Percentiles rank a stretch among this genome's conserved stretches.
Conservation (phyloP, 1,139 yeast species). For the Kodamaea fungicola region DNA sequence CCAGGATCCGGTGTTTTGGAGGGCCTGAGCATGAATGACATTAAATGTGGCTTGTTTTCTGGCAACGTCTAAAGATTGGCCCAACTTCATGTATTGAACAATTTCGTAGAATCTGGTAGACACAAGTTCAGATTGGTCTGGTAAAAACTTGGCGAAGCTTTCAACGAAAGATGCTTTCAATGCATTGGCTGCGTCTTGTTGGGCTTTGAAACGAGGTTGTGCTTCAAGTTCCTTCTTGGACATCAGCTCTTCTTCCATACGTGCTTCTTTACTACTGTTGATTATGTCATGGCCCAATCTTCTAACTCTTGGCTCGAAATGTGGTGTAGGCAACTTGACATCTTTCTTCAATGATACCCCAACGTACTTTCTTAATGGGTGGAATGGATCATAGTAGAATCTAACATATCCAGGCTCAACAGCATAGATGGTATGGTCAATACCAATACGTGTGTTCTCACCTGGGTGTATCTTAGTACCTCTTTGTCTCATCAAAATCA, state of each 20-base stretch:
- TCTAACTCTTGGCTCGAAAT: conserved; percentile 81
- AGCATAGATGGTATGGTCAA: conserved; percentile 91
- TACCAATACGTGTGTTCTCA: conserved; percentile 85
- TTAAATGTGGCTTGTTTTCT: conserved; percentile 53
- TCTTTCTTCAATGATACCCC: conserved; percentile 77
- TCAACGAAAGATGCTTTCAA: conserved; percentile 2
- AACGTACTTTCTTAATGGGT: conserved; percentile 84
- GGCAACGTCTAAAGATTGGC: conserved; percentile 49
- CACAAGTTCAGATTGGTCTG: conserved; percentile 35
- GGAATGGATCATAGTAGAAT: conserved; percentile 94
- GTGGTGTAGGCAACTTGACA: conserved; percentile 75
- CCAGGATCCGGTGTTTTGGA: conserved; percentile 37
- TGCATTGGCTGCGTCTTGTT: conserved; percentile 18
- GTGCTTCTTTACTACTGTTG: conserved; percentile 47
- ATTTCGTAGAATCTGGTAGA: conserved; percentile 51
- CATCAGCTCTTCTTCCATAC: conserved; percentile 53
- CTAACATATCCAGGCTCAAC: conserved; percentile 90
- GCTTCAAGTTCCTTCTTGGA: conserved; percentile 61
- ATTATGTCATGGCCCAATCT: conserved; percentile 73
- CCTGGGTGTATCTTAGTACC: conserved; percentile 98
- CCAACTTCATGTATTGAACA: conserved; percentile 21
- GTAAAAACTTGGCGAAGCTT: conserved; percentile 12
- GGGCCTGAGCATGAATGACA: conserved; percentile 44
- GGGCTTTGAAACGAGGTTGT: conserved; percentile 49
- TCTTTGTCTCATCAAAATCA: conserved; percentile 88